phyloP scores from a whole-genome alignment of 129 eudicot species.

The Flaveria bidentis region DNA sequence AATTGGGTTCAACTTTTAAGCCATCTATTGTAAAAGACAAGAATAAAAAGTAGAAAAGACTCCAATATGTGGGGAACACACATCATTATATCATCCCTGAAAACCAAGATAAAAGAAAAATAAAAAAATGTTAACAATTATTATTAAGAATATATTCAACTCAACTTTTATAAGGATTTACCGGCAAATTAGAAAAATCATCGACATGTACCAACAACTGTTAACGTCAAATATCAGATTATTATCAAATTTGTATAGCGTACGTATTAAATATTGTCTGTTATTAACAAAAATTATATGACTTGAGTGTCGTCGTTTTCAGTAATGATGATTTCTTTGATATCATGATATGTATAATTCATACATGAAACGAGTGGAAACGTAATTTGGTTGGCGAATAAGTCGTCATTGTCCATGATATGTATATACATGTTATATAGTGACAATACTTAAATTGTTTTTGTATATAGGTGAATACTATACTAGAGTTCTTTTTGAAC shows the following conservation, averaged over 20 bases:
- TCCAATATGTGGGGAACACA: slow-evolving; percentile 33
- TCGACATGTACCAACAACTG: slow-evolving; percentile 5
- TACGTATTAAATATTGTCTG: background rate
- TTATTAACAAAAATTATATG: background rate
- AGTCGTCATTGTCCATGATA: background rate
- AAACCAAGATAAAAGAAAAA: slow-evolving; percentile 19
- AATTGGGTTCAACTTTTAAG: slow-evolving; percentile 34
- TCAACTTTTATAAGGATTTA: slow-evolving; percentile 24
- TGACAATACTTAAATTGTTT: too few relatives aligned
- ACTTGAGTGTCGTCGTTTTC: background rate
- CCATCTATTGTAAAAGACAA: slow-evolving; percentile 30
- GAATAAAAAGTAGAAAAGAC: slow-evolving; percentile 37
- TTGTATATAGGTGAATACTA: too few relatives aligned
- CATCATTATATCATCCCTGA: slow-evolving; percentile 5
- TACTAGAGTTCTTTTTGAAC: too few relatives aligned
- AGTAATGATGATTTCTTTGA: background rate
- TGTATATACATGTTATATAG: background rate
- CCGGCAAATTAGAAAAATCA: slow-evolving; percentile 1
- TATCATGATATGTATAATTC: background rate
- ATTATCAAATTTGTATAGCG: background rate
- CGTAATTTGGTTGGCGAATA: background rate
- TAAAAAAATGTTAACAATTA: background rate
- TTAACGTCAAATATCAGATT: background rate
- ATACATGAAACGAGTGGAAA: background rate
- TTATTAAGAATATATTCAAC: background rate